A percentile compares a stretch with the other conserved stretches of the same genome.
Conservation (phyloP, 768 basidiomycete genomes). For the Suillus hirtellus region DNA sequence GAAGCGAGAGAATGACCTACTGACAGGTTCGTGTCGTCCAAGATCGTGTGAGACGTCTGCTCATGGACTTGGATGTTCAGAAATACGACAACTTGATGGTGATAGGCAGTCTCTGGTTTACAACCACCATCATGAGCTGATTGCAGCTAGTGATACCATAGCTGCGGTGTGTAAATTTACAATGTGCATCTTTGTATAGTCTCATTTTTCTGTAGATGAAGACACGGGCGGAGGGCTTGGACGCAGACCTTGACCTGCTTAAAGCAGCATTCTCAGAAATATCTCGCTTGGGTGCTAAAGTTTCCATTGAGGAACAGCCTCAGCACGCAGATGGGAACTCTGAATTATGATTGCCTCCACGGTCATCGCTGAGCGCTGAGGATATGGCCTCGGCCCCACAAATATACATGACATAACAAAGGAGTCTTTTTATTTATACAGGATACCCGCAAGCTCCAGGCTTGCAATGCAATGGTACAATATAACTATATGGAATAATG, state of each 20-base stretch:
- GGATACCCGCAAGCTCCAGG: constrained; percentile 15
- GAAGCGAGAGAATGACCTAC: constrained; percentile 79
- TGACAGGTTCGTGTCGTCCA: constrained; percentile 49
- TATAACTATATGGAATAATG: constrained; percentile 12
- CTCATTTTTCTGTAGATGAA: constrained; percentile 66
- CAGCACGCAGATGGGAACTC: neutral
- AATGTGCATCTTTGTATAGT: constrained; percentile 5
- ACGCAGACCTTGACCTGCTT: constrained; percentile 80
- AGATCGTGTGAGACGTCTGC: neutral
- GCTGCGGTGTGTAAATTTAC: constrained; percentile 55
- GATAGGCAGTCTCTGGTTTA: constrained; percentile 92
- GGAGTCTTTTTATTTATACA: neutral
- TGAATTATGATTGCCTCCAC: neutral
- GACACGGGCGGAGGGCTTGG: constrained; percentile 79
- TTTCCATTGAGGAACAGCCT: constrained; percentile 47
- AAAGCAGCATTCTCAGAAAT: constrained; percentile 84
- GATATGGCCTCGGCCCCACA: too few species aligned
- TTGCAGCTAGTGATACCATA: constrained; percentile 91
- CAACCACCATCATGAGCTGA: constrained; percentile 93
- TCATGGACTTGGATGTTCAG: constrained; percentile 39
- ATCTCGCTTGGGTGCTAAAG: constrained; percentile 71
- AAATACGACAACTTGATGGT: constrained; percentile 84
- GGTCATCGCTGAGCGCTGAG: neutral
- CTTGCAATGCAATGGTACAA: constrained; percentile 16
- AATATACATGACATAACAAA: neutral